Base-by-base conservation (phyloP, 495 filamentous ascomycete genomes). In the Margaritispora aquatica region DNA sequence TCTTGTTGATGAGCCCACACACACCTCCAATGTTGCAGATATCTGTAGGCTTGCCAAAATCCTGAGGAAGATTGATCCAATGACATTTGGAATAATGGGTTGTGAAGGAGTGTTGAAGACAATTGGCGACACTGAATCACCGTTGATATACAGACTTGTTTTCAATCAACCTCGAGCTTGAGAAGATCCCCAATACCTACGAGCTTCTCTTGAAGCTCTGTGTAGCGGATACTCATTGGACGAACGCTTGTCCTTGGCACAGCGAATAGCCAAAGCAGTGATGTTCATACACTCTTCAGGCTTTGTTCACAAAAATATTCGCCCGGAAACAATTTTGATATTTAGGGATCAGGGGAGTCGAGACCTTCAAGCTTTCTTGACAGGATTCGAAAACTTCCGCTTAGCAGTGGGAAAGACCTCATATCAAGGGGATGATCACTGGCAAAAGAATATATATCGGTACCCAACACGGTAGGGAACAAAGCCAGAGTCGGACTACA, bases 261-360 rank as follows among this genome's bases (percentile, higher is more conserved):
- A 66, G 10, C 51, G 66, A 44, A 61, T 79, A n/a, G 70, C 73
- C 0, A 66, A 63, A 20, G 67, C 77, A 1, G 63, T 80, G 13
- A 62, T 69, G 27, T 76, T 67, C 53, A 55, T 78, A 7, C 78
- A 81, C 54, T 59, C 70, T 0, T 65, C 66, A 36, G 63, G 66
- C 1, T 75, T 76, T 50, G 74, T 78, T 2, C 77, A 81, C 62
- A 79, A 80, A 58, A 75, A 74, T 51, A 71, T 80, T 34, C 66
- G 70, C 2, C 74, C 77, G 9, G 76, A 78, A 23, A 75, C 62
- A 0, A 68, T 78, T 13, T 26, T 74, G 7, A 47, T 72, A 21
- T 73, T 74, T 20, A 38, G 60, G 24, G 64, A 61, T 38, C 2
- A 62, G 7, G 50, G 52, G 0, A 36, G 49, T 2, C 24, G 7